Conservation (phyloP, 2,329 filamentous ascomycete genomes). For the Trichoderma breve region DNA sequence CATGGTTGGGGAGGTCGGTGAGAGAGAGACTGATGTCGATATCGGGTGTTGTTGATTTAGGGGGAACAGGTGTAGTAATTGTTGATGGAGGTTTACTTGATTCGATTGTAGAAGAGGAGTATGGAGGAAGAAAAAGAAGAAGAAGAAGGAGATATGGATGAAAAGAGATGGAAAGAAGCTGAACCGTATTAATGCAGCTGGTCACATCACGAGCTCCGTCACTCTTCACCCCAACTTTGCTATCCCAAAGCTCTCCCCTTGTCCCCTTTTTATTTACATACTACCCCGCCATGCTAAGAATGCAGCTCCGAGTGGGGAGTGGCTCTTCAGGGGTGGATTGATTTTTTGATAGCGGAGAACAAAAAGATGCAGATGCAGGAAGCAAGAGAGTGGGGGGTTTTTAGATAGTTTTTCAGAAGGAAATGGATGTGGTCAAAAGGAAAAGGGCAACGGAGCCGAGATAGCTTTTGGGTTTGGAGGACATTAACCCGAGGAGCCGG, state of each 20-base stretch:
- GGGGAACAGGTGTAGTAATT: neutral
- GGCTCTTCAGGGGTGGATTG: neutral
- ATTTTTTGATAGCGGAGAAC: neutral
- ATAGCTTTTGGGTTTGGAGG: neutral
- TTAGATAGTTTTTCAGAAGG: neutral
- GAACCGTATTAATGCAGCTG: neutral
- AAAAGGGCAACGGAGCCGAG: neutral
- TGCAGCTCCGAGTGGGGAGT: neutral
- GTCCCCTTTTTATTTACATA: conserved; percentile 9
- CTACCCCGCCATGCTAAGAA: conserved; percentile 8
- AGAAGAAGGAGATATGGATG: neutral
- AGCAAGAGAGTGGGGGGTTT: neutral
- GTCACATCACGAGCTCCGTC: neutral
- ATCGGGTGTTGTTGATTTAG: neutral
- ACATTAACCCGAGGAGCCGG: conserved; percentile 11
- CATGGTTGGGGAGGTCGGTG: neutral
- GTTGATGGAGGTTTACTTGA: neutral
- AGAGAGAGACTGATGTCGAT: neutral
- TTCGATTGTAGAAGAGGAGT: neutral
- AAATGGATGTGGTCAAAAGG: neutral
- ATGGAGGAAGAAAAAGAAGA: neutral
- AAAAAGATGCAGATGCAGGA: neutral
- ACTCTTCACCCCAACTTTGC: neutral
- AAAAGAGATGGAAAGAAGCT: neutral
- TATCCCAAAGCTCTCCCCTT: conserved; percentile 4